phyloP scores from a whole-genome alignment of 352 stramenopile species.

The Hyaloperonospora arabidopsidis region DNA sequence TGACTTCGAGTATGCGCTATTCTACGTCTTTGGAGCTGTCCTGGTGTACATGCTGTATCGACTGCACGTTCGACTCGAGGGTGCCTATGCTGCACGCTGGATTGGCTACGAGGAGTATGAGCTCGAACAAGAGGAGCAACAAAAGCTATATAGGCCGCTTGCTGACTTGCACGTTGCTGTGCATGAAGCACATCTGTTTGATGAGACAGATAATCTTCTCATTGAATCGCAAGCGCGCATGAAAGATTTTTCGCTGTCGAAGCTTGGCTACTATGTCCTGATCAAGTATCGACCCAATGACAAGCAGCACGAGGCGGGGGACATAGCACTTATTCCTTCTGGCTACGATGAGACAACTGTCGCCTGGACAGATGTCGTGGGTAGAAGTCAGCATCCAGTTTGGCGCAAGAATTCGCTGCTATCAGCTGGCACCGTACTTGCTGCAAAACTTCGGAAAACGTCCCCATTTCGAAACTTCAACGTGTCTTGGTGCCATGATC shows the following conservation, averaged over 20 bases:
- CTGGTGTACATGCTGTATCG: slow-evolving; percentile 78
- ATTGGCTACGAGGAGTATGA: slow-evolving; percentile 78
- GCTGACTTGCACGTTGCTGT: slow-evolving; percentile 65
- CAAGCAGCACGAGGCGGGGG: slow-evolving; percentile 36
- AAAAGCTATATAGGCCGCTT: slow-evolving; percentile 67
- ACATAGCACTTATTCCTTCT: slow-evolving; percentile 61
- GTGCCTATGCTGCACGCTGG: slow-evolving; percentile 56
- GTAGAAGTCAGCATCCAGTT: slow-evolving; percentile 40
- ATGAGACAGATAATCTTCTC: slow-evolving; percentile 46
- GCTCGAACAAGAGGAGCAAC: slow-evolving; percentile 55
- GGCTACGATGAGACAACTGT: slow-evolving; percentile 56
- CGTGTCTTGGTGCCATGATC: slow-evolving; percentile 66
- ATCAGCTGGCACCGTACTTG: slow-evolving; percentile 16
- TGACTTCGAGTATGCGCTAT: slow-evolving; percentile 65
- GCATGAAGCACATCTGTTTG: slow-evolving; percentile 55
- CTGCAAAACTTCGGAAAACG: slow-evolving; percentile 50
- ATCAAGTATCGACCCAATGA: slow-evolving; percentile 82
- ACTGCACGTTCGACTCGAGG: slow-evolving; percentile 57
- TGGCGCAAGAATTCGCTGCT: slow-evolving; percentile 40
- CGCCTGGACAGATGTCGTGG: slow-evolving; percentile 65
- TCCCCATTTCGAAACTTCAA: slow-evolving; percentile 73
- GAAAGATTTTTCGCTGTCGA: slow-evolving; percentile 54
- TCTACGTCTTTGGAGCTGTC: slow-evolving; percentile 52
- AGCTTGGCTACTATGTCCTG: slow-evolving; percentile 59
- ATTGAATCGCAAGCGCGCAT: slow-evolving; percentile 50